A percentile compares a stretch with the other conserved stretches of the same genome.
These are phyloP conservation scores for Puccinia sorghi DNA, from an alignment of 1,284 basidiomycete genomes.

Conservation along the genomic window DNA sequence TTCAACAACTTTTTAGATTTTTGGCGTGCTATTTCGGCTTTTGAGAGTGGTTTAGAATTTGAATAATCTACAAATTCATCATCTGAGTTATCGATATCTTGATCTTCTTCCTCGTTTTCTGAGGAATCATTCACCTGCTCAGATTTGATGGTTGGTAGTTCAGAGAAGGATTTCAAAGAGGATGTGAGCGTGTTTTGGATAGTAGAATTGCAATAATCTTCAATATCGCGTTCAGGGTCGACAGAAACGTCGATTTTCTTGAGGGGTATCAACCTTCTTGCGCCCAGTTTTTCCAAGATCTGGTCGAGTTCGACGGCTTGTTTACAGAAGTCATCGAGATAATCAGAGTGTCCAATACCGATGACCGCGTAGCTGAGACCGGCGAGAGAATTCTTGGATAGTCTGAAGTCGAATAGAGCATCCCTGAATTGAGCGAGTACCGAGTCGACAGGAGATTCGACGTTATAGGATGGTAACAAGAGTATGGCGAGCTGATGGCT, in stretches of 20 bases:
- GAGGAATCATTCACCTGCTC: not conserved
- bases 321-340: slow-evolving; percentile 35
- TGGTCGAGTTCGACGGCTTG: slow-evolving; percentile 37
- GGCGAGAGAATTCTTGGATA: slow-evolving; percentile 31
- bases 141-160: slow-evolving; percentile 23
- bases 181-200: not conserved
- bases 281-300: slow-evolving; percentile 31
- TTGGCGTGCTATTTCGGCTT: slow-evolving; percentile 29
- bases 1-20: slow-evolving; percentile 25
- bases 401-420: slow-evolving; percentile 44
- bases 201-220: not conserved
- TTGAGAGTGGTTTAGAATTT: slow-evolving; percentile 30
- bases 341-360: slow-evolving; percentile 40
- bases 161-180: slow-evolving; percentile 26
- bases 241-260: slow-evolving; percentile 30
- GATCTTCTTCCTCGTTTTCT: slow-evolving; percentile 32
- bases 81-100: slow-evolving; percentile 19
- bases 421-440: slow-evolving; percentile 32
- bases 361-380: slow-evolving; percentile 18
- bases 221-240: slow-evolving; percentile 32
- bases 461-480: slow-evolving; percentile 44
- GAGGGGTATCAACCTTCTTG: slow-evolving; percentile 10
- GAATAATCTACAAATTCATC: slow-evolving; percentile 32
- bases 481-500: slow-evolving; percentile 21
- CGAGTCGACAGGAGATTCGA: slow-evolving; percentile 49